Conservation (phyloP, 129 eudicot species). For the Arctium lappa region DNA sequence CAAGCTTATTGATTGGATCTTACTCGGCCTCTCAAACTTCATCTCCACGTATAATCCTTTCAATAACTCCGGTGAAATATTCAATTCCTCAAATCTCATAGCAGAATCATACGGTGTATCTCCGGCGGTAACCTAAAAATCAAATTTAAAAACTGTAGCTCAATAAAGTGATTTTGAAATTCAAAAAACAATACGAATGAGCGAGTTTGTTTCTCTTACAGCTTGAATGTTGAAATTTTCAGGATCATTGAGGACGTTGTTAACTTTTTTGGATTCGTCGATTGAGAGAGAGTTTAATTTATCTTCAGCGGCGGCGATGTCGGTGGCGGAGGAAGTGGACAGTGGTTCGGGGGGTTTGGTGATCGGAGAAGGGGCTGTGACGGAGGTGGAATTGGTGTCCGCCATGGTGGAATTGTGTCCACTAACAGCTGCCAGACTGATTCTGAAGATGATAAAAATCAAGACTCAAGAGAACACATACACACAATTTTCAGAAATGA, state of each 20-base stretch:
- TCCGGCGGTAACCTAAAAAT: constrained; percentile 38
- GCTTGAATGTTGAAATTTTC: constrained; percentile 45
- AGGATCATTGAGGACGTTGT: constrained; percentile 34
- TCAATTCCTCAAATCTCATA: constrained; percentile 61
- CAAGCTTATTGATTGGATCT: constrained; percentile 61
- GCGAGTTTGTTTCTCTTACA: constrained; percentile 14
- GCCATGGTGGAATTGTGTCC: no score
- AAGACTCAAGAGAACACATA: no score
- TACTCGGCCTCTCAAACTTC: constrained; percentile 73
- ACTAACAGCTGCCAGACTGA: no score
- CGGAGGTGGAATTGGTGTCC: no score
- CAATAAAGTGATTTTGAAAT: not conserved
- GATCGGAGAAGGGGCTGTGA: no score
- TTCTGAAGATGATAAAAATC: no score
- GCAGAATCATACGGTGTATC: constrained; percentile 64
- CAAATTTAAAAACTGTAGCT: not conserved
- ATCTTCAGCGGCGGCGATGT: not conserved
- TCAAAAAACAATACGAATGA: no score
- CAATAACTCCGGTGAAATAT: constrained; percentile 45
- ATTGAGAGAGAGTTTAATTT: constrained; percentile 15
- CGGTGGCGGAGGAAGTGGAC: constrained; percentile 1
- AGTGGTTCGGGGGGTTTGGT: not conserved
- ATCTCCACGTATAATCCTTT: constrained; percentile 66
- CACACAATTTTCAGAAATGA: no score
- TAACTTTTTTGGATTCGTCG: not conserved